phyloP scores from a whole-genome alignment of 768 basidiomycete genomes.

The Mycena amicta region DNA sequence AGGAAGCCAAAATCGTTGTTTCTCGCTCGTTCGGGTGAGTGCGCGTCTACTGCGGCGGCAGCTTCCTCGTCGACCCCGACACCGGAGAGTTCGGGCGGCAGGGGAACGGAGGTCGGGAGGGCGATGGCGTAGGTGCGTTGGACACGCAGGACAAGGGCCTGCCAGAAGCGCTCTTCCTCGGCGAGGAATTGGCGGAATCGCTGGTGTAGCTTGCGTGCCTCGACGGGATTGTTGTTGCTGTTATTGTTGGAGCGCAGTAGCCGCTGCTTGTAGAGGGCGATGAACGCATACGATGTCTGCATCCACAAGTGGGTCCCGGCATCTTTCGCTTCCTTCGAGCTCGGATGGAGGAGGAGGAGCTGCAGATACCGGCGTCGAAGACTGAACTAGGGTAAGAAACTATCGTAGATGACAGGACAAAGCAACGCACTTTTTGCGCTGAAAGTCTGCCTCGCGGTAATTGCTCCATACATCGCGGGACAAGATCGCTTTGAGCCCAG shows the following conservation, averaged over 20 bases:
- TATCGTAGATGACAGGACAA: conserved; percentile 12
- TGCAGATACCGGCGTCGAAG: conserved; percentile 71
- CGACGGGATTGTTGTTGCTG: conserved; percentile 64
- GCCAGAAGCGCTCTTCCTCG: conserved; percentile 93
- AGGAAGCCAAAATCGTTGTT: conserved; percentile 20
- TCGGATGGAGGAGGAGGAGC: conserved; percentile 69
- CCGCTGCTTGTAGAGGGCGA: conserved; percentile 78
- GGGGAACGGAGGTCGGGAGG: conserved; percentile 52
- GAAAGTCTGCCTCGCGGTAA: conserved; percentile 71
- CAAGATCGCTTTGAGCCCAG: conserved; percentile 74
- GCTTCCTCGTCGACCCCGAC: conserved; percentile 47
- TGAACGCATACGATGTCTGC: conserved; percentile 87
- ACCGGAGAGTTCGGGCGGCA: conserved; percentile 37
- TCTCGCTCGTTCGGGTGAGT: conserved; percentile 18
- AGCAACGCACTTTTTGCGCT: conserved; percentile 76
- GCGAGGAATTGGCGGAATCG: conserved; percentile 89
- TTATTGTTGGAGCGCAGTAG: conserved; percentile 54
- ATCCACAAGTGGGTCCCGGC: conserved; percentile 88
- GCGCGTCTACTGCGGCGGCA: conserved; percentile 33
- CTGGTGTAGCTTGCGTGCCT: conserved; percentile 82
- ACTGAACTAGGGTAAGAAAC: conserved; percentile 38
- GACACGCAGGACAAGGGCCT: conserved; percentile 72
- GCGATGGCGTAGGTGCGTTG: conserved; percentile 72
- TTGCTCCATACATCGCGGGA: conserved; percentile 78
- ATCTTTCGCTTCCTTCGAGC: conserved; percentile 74